Evolutionary conservation across 129 eudicot species (phyloP).

Genomic region (Flaveria trinervia): DNA sequence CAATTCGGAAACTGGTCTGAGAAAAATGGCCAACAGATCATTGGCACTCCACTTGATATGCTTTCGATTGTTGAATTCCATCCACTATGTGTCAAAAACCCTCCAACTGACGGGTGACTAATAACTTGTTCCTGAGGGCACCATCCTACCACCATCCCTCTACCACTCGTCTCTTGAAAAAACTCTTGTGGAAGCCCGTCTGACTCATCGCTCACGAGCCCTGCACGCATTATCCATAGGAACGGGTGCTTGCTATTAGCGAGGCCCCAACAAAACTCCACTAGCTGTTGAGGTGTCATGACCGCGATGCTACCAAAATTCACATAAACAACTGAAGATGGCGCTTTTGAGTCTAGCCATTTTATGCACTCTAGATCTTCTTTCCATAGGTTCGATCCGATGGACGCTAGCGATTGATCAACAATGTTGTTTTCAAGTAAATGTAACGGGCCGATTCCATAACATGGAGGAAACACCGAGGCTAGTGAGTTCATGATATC

Average conservation of each 20-base stretch:
- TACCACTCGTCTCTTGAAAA: conserved; percentile 23
- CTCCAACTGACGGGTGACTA: conserved; percentile 32
- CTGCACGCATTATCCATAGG: conserved; percentile 38
- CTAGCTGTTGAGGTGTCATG: conserved; percentile 38
- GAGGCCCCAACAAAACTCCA: conserved; percentile 44
- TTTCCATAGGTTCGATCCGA: conserved; percentile 49
- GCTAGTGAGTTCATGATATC: conserved; percentile 29
- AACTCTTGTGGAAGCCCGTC: conserved; percentile 34
- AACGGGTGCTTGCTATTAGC: conserved; percentile 38
- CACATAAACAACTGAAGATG: conserved; percentile 47
- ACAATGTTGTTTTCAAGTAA: conserved; percentile 13
- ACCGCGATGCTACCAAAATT: conserved; percentile 52
- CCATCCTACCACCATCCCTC: conserved; percentile 41
- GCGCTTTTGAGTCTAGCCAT: conserved; percentile 46
- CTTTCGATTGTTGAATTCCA: conserved; percentile 43
- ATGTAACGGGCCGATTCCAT: conserved; percentile 45
- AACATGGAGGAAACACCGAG: conserved; percentile 32
- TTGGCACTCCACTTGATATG: conserved; percentile 33
- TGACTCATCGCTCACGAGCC: conserved; percentile 34
- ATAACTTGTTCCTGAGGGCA: conserved; percentile 43
- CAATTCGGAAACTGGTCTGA: conserved; percentile 35
- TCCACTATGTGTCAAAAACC: conserved; percentile 42
- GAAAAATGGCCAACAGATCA: conserved; percentile 41
- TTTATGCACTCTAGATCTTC: conserved; percentile 43
- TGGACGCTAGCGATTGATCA: conserved; percentile 19